Conservation (phyloP, 2,329 filamentous ascomycete species). For the Hansfordia pulvinata region DNA sequence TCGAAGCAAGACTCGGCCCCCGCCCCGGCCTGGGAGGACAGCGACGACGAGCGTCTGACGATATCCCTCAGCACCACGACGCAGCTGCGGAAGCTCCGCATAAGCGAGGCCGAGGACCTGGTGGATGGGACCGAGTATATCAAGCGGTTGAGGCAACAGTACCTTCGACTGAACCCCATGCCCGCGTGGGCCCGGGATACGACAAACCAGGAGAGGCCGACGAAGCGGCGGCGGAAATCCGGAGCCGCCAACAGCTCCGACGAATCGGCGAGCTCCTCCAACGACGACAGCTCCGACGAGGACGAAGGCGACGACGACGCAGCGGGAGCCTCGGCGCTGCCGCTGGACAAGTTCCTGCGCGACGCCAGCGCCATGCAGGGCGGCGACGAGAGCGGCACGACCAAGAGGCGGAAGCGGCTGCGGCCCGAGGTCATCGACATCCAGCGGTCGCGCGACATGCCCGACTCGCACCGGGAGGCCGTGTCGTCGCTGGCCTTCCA, state of each 20-base stretch:
- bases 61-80: conserved; percentile 69
- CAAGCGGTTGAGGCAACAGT: conserved; percentile 67
- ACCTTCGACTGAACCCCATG: conserved; percentile 42
- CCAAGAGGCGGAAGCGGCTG: no score
- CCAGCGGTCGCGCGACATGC: conserved; percentile 75
- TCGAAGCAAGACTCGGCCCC: conserved; percentile 4
- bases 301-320: conserved; percentile 8
- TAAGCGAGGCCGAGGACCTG: conserved; percentile 71
- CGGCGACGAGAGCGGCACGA: conserved; percentile 38
- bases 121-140: conserved; percentile 80
- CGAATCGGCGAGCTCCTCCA: no score
- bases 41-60: conserved; percentile 79
- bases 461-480: conserved; percentile 62
- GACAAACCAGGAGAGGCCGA: conserved; percentile 31
- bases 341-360: conserved; percentile 68
- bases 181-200: conserved; percentile 45
- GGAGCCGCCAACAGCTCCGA: conserved; percentile 28
- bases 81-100: conserved; percentile 69
- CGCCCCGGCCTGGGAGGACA: conserved; percentile 75
- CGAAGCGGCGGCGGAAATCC: conserved; percentile 35
- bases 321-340: conserved; percentile 54
- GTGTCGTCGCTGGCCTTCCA: conserved; percentile 84
- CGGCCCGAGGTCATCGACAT: conserved; percentile 84
- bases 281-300: conserved; percentile 17
- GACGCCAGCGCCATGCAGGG: conserved; percentile 55